Percentiles rank a stretch among this genome's conserved stretches.
phyloP scores from a whole-genome alignment of 1,284 basidiomycete species.

The Moniliophthora roreri region DNA sequence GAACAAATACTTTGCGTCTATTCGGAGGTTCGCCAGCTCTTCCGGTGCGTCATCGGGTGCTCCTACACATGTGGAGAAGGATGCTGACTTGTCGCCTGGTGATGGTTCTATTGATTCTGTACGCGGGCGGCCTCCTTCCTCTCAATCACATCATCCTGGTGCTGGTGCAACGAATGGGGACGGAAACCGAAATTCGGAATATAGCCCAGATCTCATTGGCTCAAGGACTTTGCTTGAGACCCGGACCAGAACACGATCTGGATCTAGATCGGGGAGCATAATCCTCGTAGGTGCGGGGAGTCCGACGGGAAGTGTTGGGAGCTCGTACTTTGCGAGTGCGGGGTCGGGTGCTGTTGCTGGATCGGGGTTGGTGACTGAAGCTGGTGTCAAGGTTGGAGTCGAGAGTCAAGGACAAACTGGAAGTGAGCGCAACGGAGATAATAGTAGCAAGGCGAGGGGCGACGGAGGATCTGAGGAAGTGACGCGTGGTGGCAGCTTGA shows the following conservation, averaged over 20 bases:
- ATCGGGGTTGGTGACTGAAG: slow-evolving; percentile 4
- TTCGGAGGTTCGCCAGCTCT: slow-evolving; percentile 42
- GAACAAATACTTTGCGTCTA: slow-evolving; percentile 39
- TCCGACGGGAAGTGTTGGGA: background rate
- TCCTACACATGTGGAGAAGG: slow-evolving; percentile 42
- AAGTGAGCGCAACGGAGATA: too few relatives aligned
- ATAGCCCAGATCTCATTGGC: slow-evolving; percentile 16
- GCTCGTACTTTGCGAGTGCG: slow-evolving; percentile 19
- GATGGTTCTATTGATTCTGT: slow-evolving; percentile 24
- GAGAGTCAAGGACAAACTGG: too few relatives aligned
- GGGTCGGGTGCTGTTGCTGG: slow-evolving; percentile 19
- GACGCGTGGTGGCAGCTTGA: slow-evolving; percentile 24
- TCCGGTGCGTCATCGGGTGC: slow-evolving; percentile 31
- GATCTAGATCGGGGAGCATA: slow-evolving; percentile 7
- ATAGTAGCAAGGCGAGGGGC: too few relatives aligned
- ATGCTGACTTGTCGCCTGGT: slow-evolving; percentile 58
- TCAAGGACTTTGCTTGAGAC: slow-evolving; percentile 9
- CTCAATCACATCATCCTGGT: too few relatives aligned
- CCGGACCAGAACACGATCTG: slow-evolving; percentile 10
- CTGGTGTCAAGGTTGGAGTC: background rate
- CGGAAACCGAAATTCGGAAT: slow-evolving; percentile 8
- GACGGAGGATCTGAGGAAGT: background rate
- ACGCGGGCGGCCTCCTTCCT: too few relatives aligned
- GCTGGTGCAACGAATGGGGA: too few relatives aligned
- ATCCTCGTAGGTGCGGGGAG: background rate